Base-by-base conservation (phyloP, 495 filamentous ascomycete species). In the Penicillium crystallinum region DNA sequence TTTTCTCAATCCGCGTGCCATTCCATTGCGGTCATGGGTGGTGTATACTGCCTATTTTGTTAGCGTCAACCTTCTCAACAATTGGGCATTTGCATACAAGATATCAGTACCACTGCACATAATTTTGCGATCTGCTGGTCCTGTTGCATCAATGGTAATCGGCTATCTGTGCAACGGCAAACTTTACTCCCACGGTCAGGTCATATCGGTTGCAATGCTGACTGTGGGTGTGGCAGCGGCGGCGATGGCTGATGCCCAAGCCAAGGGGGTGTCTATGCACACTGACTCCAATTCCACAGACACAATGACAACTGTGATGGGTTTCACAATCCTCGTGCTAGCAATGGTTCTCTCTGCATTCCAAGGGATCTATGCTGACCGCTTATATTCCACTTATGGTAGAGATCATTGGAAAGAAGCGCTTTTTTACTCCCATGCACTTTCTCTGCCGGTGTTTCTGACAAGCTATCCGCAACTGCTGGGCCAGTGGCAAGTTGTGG, bases 21-120 rank as follows among this genome's bases (percentile, higher is more conserved):
- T 97, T 19, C 95, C 93, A 0, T 74, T 97, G 35, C 76, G 77
- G 43, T 86, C 88, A 57, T 97, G 92, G 91, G 59, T 89, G 41
- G 72, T 90, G 50, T 93, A 95, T 59, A 96, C 96, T n/a, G 69
- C 84, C 2, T 81, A 96, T 49, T 97, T 97, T 72, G 90, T 95
- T 60, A 78, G 79, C 47, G 91, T 97, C 62, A 97, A 96, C 58
- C 77, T 97, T 39, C 73, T 97, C 51, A 99, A 99, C 72, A 99
- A 99, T 61, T 92, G 91, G 76, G 93, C 93, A 6, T 97, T 99
- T 65, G 91, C 89, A 52, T 97, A 96, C 72, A 85, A 89, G 52
- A 97, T 99, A 42, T 95, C 89, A 5, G 92, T 99, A 0, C 93
- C 93, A 19, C 82, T 99, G 39, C 93, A 99, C 63, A 99, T 97